Evolutionary conservation across 2,329 filamentous ascomycete species (phyloP), one percentile per base, ranked within the genome.

Genomic region (Neofusicoccum laricinum): DNA sequence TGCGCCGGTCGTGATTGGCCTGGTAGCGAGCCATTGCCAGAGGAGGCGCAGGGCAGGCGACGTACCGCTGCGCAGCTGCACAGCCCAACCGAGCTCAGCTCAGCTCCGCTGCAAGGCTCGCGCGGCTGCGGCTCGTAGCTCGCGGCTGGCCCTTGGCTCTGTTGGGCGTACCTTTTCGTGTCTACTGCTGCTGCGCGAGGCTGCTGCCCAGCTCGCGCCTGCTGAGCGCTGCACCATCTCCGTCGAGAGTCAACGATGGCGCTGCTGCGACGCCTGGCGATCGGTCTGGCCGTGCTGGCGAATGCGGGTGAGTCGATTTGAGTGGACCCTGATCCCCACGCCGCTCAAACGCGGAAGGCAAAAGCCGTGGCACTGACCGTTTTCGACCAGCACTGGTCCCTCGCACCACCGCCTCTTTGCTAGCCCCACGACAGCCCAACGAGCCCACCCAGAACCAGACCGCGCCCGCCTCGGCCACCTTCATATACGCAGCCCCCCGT

Each of bases 401-500:
- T 30, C 40, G 17, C 41, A 43, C 25, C 40, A 59, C 55, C 41
- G 51, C 51, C 51, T 40, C 34, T n/a, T 34, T n/a, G 25, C 55
- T 46, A 15, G 15, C n/a, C 21, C 25, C 55, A 15, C 41, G 41
- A 12, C 46, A 32, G 19, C 3, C 61, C 34, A 12, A 15, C 19
- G 21, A 30, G 21, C 38, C 49, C 50, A 48, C 25, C 25, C 25
- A 30, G 25, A 30, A 45, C 25, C 30, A 19, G 32, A 63, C 19
- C 32, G 36, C 34, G 34, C 51, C 51, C n/a, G 51, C 51, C 34
- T 57, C 46, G 17, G 48, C 57, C 12, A 49, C 45, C 25, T 66
- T 66, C 38, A 55, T 66, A 12, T 67, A 66, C 40, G 51, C 65
- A 7, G 59, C 65, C 32, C 12, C 14, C 15, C 61, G 64, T 30